Percentiles rank a stretch among this genome's conserved stretches.
Evolutionary conservation across 2,329 filamentous ascomycete species (phyloP).

Genomic region (Neofusicoccum sp.): DNA sequence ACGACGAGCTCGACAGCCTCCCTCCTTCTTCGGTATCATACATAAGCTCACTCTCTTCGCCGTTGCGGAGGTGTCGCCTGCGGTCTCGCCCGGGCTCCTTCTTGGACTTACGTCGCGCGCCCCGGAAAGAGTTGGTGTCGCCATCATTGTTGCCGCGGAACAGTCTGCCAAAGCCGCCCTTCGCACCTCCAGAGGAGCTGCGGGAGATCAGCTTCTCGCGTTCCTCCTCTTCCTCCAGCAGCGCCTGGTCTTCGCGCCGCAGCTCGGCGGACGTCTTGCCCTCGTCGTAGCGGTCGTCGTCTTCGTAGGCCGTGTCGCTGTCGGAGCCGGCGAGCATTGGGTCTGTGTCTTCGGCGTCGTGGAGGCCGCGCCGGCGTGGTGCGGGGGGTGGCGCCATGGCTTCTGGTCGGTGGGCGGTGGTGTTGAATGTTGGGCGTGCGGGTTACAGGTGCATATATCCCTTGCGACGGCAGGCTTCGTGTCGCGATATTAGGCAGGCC

Average conservation of each 20-base stretch:
- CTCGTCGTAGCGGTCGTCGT: conserved; percentile 27
- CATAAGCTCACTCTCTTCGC: conserved; percentile 75
- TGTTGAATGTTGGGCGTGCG: neutral
- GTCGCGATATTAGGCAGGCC: conserved; percentile 8
- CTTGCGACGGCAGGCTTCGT: neutral
- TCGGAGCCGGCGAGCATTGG: conserved; percentile 32
- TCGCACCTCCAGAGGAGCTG: conserved; percentile 22
- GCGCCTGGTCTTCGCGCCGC: conserved; percentile 36
- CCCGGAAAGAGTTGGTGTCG: conserved; percentile 24
- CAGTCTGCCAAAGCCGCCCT: conserved; percentile 23
- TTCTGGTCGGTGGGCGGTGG: neutral
- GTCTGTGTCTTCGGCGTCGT: conserved; percentile 48
- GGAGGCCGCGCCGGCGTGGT: conserved; percentile 84
- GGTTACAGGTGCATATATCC: conserved; percentile 1
- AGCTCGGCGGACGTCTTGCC: conserved; percentile 37
- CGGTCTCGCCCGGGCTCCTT: conserved; percentile 28
- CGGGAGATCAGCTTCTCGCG: conserved; percentile 42
- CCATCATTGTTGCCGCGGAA: conserved; percentile 33
- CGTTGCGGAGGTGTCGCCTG: conserved; percentile 51
- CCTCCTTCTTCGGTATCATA: conserved; percentile 87
- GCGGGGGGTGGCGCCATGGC: conserved; percentile 58
- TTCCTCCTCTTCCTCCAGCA: conserved; percentile 48
- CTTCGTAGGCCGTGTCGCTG: conserved; percentile 26
- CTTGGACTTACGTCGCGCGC: conserved; percentile 23
- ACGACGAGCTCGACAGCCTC: conserved; percentile 55